Base-by-base conservation (phyloP, 441 rosid genomes). In the Mallotus japonicus region DNA sequence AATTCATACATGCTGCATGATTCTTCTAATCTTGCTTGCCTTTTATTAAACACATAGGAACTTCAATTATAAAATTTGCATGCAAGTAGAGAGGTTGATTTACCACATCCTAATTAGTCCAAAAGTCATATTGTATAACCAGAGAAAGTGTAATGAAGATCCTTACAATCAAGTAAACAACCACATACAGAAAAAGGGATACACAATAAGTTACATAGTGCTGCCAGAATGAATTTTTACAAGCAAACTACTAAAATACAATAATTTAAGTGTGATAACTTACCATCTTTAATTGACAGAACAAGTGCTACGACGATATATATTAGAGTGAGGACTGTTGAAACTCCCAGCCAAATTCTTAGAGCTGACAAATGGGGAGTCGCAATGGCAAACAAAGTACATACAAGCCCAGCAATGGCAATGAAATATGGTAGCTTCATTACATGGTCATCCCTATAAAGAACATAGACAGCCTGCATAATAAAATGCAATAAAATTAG, bases 331-430 rank as follows among this genome's bases (percentile, higher is more conserved):
- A 92, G 85, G 71, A 92, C 51, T 20, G 98, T 86, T 2, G 99
- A 95, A 76, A 92, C 83, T 42, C 87, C 98, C 28, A 95, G 83
- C 98, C 98, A 95, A 65, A 88, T 20, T 74, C 97, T 83, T 68
- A 95, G 86, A 63, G 97, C 92, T 0, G 98, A 95, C 72, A 92
- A 83, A 85, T 91, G 92, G 57, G 98, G 97, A 75, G 86, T 88
- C 56, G 90, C 87, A 20, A 95, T 84, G 22, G 98, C 99, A 76
- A 95, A 95, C 80, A 90, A 19, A 44, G 81, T 85, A 77, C 97
- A 95, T 22, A 87, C 90, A 51, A 89, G 34, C 69, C 99, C 99
- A 22, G 87, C 83, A 42, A 95, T 91, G 55, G 88, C 92, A 71
- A 92, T 92, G 60, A 76, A 95, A 83, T 95, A 79, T 3, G 98